phyloP scores from a whole-genome alignment of 805 yeast genomes.

The Saccharomycopsis capsularis region DNA sequence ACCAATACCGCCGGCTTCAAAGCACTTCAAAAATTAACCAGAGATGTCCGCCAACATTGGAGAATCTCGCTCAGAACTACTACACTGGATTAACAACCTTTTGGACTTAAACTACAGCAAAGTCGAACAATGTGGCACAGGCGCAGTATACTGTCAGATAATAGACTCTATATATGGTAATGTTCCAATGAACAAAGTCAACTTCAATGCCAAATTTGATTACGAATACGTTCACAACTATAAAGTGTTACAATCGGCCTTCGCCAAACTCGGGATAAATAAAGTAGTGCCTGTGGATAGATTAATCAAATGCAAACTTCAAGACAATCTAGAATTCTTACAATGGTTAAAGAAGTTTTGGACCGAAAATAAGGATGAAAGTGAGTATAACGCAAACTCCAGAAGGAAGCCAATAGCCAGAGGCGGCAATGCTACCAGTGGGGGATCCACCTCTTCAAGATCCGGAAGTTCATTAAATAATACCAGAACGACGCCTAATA shows the following conservation, averaged over 20 bases:
- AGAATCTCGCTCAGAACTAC: conserved; percentile 76
- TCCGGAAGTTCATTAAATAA: conserved; percentile 10
- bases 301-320: conserved; percentile 80
- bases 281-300: conserved; percentile 75
- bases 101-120: conserved; percentile 59
- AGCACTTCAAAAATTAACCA: not conserved
- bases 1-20: not conserved
- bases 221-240: conserved; percentile 75
- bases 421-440: not conserved
- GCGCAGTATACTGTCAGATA: conserved; percentile 91
- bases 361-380: conserved; percentile 66
- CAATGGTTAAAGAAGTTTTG: conserved; percentile 88
- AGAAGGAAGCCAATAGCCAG: conserved; percentile 37
- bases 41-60: conserved; percentile 31
- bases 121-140: conserved; percentile 92
- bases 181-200: conserved; percentile 73
- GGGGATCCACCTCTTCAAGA: not conserved
- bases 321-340: conserved; percentile 87
- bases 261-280: conserved; percentile 61
- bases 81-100: conserved; percentile 77
- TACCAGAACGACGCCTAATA: not conserved
- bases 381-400: conserved; percentile 60
- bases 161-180: conserved; percentile 81
- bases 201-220: conserved; percentile 61
- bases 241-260: conserved; percentile 80